Evolutionary conservation across 2,329 filamentous ascomycete species (phyloP).

Genomic region (Albophoma yamanashiensis): DNA sequence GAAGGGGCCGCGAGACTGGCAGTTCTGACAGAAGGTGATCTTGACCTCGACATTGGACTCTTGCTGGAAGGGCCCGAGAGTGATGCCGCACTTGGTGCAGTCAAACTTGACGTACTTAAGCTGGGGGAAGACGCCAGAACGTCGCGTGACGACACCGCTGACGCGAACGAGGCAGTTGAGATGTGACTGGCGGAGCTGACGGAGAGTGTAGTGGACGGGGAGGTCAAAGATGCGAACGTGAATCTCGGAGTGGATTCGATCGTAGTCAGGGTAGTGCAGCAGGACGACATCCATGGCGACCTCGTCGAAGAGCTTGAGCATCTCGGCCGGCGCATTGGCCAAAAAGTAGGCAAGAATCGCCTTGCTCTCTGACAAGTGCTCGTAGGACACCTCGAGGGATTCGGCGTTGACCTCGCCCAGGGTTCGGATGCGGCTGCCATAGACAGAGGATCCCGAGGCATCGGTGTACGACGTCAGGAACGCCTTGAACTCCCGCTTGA

Average conservation of each 20-base stretch:
- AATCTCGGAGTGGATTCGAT: slow-evolving; percentile 94
- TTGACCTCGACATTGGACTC: slow-evolving; percentile 95
- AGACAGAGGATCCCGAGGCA: slow-evolving; percentile 79
- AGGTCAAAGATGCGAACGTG: slow-evolving; percentile 95
- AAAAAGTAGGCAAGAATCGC: slow-evolving; percentile 93
- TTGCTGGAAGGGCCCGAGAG: slow-evolving; percentile 91
- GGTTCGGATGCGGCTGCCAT: slow-evolving; percentile 85
- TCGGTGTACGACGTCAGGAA: slow-evolving; percentile 97
- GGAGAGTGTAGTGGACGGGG: slow-evolving; percentile 87
- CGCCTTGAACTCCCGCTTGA: slow-evolving; percentile 93
- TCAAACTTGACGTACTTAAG: slow-evolving; percentile 98
- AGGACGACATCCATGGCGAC: slow-evolving; percentile 95
- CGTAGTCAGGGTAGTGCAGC: slow-evolving; percentile 94
- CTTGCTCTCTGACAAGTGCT: slow-evolving; percentile 81
- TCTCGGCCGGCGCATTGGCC: slow-evolving; percentile 89
- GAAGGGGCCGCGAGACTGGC: slow-evolving; percentile 90
- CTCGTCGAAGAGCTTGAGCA: slow-evolving; percentile 91
- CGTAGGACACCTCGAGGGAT: slow-evolving; percentile 90
- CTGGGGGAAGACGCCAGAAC: slow-evolving; percentile 93
- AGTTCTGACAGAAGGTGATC: slow-evolving; percentile 92
- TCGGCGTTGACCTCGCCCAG: slow-evolving; percentile 97
- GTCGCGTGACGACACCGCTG: slow-evolving; percentile 86
- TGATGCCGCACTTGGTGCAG: slow-evolving; percentile 85
- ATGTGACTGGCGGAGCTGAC: slow-evolving; percentile 88
- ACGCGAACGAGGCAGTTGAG: slow-evolving; percentile 93